Conservation (phyloP, 208 protist genomes). For the Endotrypanum monterogeii region DNA sequence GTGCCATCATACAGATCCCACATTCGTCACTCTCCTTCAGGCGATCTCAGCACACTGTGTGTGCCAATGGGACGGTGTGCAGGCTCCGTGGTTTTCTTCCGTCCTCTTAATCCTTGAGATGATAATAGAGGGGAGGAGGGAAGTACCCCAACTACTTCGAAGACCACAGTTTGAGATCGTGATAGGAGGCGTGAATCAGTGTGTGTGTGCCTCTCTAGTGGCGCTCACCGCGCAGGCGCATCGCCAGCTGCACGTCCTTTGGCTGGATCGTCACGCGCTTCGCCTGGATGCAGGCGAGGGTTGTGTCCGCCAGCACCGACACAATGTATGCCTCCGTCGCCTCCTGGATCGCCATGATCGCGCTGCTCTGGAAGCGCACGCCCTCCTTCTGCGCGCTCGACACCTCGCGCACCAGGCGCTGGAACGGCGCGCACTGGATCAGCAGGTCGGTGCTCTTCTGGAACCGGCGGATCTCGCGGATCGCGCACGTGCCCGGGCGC, state of each 20-base stretch:
- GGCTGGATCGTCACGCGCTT: conserved; percentile 87
- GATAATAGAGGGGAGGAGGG: conserved; percentile 7
- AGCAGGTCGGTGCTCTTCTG: conserved; percentile 88
- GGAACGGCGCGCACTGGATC: conserved; percentile 88
- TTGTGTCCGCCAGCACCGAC: conserved; percentile 88
- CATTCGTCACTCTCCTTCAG: too few species aligned
- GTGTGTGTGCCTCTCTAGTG: conserved; percentile 23
- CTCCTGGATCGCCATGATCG: conserved; percentile 90
- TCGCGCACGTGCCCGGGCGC: conserved; percentile 9
- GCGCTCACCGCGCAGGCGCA: conserved; percentile 66
- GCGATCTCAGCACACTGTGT: too few species aligned
- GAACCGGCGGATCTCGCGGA: conserved; percentile 60
- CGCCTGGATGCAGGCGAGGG: conserved; percentile 89
- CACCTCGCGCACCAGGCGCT: conserved; percentile 89
- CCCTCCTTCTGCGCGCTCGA: conserved; percentile 75
- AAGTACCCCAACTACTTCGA: too few species aligned
- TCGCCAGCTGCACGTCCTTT: conserved; percentile 74
- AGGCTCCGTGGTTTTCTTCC: neutral
- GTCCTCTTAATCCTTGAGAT: neutral
- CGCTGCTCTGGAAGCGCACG: conserved; percentile 87
- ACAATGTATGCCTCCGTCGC: conserved; percentile 93
- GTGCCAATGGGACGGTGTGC: neutral
- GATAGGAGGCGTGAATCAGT: too few species aligned
- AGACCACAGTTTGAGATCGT: too few species aligned
- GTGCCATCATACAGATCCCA: too few species aligned